Conservation (phyloP, 495 filamentous ascomycete genomes). For the Aspergillus panamensis region DNA sequence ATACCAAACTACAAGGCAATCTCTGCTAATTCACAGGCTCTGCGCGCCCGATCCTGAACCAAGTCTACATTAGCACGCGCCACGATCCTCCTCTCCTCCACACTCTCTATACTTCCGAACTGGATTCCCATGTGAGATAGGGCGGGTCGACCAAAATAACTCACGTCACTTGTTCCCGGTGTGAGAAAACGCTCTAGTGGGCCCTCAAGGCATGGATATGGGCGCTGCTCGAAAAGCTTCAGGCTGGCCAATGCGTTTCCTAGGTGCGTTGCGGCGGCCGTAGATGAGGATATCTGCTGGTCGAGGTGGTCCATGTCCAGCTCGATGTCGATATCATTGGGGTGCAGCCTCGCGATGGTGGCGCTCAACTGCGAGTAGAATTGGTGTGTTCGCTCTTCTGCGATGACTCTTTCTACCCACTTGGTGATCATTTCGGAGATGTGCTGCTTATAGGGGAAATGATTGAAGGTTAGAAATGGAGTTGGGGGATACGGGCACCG, state of each 20-base stretch:
- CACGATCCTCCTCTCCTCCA: conserved; percentile 12
- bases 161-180: conserved; percentile 21
- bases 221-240: conserved; percentile 18
- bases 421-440: conserved; percentile 1
- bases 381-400: conserved; percentile 20
- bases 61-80: conserved; percentile 13
- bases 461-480: not conserved
- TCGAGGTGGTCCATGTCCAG: conserved; percentile 8
- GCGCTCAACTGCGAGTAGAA: conserved; percentile 10
- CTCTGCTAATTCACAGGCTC: not conserved
- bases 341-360: not conserved
- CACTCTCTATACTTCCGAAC: conserved; percentile 20
- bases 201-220: conserved; percentile 10
- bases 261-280: not conserved
- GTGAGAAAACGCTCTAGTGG: conserved; percentile 29
- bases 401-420: conserved; percentile 24
- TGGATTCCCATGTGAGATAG: conserved; percentile 13
- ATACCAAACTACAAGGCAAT: not conserved
- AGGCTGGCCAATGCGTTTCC: not conserved
- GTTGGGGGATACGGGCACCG: not conserved
- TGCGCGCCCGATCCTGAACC: not conserved
- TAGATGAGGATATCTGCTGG: not conserved
- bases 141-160: conserved; percentile 17
- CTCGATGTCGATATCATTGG: conserved; percentile 1
- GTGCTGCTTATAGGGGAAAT: not conserved